Evolutionary conservation across 2,329 filamentous ascomycete species (phyloP).

Genomic region (Cladosporium velox): DNA sequence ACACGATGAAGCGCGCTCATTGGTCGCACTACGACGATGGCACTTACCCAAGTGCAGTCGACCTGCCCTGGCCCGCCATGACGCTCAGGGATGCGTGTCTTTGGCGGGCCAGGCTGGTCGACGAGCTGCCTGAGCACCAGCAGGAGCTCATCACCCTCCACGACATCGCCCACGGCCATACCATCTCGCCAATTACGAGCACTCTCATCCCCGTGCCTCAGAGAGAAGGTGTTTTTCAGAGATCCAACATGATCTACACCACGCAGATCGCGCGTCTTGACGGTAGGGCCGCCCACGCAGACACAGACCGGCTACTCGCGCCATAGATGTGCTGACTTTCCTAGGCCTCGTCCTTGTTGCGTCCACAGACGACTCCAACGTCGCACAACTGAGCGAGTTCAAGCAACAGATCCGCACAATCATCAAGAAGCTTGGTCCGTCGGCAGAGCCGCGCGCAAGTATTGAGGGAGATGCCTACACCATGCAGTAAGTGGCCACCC

Average conservation of each 20-base stretch:
- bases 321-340: not conserved
- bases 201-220: not conserved
- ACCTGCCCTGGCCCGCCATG: slow-evolving; percentile 7
- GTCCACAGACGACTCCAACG: slow-evolving; percentile 86
- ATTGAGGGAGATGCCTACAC: slow-evolving; percentile 85
- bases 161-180: slow-evolving; percentile 8
- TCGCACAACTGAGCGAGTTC: slow-evolving; percentile 78
- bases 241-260: slow-evolving; percentile 46
- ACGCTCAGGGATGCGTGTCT: slow-evolving; percentile 4
- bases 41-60: slow-evolving; percentile 6
- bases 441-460: slow-evolving; percentile 84
- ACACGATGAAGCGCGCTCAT: not conserved
- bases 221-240: not conserved
- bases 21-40: slow-evolving; percentile 1
- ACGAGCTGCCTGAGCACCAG: not conserved
- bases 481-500: slow-evolving; percentile 67
- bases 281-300: slow-evolving; percentile 49
- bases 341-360: slow-evolving; percentile 82
- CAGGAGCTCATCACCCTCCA: not conserved
- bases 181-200: not conserved
- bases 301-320: slow-evolving; percentile 48
- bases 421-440: slow-evolving; percentile 82
- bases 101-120: not conserved
- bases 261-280: slow-evolving; percentile 94
- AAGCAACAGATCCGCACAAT: slow-evolving; percentile 90